Evolutionary conservation across 169 alveolate species (phyloP), one percentile per base, ranked within the genome.

Genomic region (Plasmodium knowlesi): DNA sequence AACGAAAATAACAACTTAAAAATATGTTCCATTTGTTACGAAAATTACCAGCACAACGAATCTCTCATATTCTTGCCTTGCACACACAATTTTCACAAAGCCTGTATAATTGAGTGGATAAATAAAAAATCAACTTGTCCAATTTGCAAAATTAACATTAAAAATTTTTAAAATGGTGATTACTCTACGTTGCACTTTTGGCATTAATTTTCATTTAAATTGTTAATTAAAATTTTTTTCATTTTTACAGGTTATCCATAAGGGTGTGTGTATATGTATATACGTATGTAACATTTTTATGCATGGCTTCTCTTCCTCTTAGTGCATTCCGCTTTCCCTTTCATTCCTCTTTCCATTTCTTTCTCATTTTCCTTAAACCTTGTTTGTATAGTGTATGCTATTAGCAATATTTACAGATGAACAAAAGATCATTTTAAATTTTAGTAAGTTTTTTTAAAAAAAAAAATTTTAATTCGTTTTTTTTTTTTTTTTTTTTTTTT

Each of bases 41-140:
- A 85, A 85, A 85, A 85, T 85, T 85, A 85, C 79, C 28, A 74
- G 28, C 93, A 85, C 79, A 85, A 85, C 61, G 93, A 85, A 30
- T 25, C 84, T 43, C 43, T 85, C 28, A 85, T 85, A 46, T 85
- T 85, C 37, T 85, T 85, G 25, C 93, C 93, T 8, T 85, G 93
- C 22, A 85, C 93, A 10, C 93, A 85, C 30, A 84, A 50, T 78
- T 85, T 84, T 57, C 96, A 84, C 30, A 70, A 82, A 70, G 25
- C 74, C 39, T 93, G 94, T 41, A 67, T 93, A 73, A 84, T 83
- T 54, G 84, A 79, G 57, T 78, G 91, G 85, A 83, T 73, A 54
- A 88, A 41, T 22, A 88, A 88, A 10, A 93, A 93, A 43, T 30
- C 76, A 2, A 53, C 70, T 1, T 85, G 93, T 74, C 93, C 93